Percentiles rank a stretch among this genome's conserved stretches.
Evolutionary conservation across 345 rosid species (phyloP).

Genomic region (Anastatica hierochuntica): DNA sequence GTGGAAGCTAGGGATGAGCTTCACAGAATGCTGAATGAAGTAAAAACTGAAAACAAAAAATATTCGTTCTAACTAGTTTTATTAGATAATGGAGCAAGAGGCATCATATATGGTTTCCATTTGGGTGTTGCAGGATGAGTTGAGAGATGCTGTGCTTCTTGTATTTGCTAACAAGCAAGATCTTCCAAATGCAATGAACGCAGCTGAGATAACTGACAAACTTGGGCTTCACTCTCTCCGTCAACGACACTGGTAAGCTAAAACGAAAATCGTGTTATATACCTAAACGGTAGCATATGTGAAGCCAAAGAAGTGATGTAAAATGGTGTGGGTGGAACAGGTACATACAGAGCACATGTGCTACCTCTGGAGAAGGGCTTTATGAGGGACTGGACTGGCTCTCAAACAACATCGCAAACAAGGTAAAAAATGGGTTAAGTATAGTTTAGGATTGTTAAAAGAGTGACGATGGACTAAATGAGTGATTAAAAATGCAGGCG

Average conservation of each 20-base stretch:
- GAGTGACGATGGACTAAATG: background rate
- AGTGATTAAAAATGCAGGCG: conserved; percentile 20
- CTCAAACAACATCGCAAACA: conserved; percentile 86
- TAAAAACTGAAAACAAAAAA: conserved; percentile 10
- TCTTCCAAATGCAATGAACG: conserved; percentile 71
- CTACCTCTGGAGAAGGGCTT: conserved; percentile 92
- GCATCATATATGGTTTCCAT: background rate
- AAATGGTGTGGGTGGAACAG: conserved; percentile 25
- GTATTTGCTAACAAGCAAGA: conserved; percentile 71
- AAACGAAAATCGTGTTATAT: background rate
- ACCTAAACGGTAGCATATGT: background rate
- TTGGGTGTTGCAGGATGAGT: conserved; percentile 47
- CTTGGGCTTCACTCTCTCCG: conserved; percentile 69
- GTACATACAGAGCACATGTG: conserved; percentile 96
- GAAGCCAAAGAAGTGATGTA: background rate
- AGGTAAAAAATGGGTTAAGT: too few relatives aligned
- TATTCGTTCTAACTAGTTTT: too few relatives aligned
- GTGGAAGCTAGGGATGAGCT: conserved; percentile 71
- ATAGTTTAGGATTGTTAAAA: background rate
- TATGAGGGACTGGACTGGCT: conserved; percentile 96
- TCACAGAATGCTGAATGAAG: conserved; percentile 73
- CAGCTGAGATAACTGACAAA: conserved; percentile 65
- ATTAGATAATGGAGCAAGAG: too few relatives aligned
- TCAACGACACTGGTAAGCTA: conserved; percentile 60
- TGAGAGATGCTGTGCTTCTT: conserved; percentile 63